Percentiles rank a stretch among this genome's conserved stretches.
Evolutionary conservation across 225 moss, liverwort and hornwort genomes (phyloP).

Genomic region (Pseudisothecium myosuroides): DNA sequence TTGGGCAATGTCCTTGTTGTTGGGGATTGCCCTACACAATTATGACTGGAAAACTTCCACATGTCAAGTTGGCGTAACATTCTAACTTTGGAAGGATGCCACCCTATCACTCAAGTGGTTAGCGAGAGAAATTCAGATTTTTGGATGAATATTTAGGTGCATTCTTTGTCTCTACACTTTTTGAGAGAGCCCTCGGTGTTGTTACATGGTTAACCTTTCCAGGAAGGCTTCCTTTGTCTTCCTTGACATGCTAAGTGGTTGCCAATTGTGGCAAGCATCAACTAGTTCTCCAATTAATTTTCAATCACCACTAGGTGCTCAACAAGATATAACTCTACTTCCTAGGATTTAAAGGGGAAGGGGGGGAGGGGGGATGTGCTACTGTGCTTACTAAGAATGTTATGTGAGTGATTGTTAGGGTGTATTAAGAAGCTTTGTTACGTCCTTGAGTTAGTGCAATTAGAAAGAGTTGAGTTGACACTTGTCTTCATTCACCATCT

Average conservation of each 20-base stretch:
- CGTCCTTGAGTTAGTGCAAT: neutral
- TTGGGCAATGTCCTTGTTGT: no score
- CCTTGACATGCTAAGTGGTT: rapidly evolving
- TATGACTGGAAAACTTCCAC: neutral
- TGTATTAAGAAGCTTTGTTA: neutral
- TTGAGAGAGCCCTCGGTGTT: neutral
- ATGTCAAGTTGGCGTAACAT: neutral
- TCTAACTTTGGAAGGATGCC: neutral
- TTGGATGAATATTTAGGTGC: no score
- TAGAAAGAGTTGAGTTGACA: neutral
- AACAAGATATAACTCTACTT: neutral
- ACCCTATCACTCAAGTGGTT: no score
- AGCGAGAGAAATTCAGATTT: neutral
- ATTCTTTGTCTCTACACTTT: no score
- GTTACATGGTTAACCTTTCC: neutral
- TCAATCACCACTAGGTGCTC: neutral
- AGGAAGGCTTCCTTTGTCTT: neutral
- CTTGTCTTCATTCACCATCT: neutral
- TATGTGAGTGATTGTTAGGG: neutral
- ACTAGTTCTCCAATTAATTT: neutral
- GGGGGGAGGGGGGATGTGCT: rapidly evolving
- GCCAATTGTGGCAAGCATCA: neutral
- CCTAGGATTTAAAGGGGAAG: neutral
- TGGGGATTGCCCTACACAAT: no score
- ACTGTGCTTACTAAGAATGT: neutral